Base-by-base conservation (phyloP, 257 asterid genomes). In the Solanum sejunctum region DNA sequence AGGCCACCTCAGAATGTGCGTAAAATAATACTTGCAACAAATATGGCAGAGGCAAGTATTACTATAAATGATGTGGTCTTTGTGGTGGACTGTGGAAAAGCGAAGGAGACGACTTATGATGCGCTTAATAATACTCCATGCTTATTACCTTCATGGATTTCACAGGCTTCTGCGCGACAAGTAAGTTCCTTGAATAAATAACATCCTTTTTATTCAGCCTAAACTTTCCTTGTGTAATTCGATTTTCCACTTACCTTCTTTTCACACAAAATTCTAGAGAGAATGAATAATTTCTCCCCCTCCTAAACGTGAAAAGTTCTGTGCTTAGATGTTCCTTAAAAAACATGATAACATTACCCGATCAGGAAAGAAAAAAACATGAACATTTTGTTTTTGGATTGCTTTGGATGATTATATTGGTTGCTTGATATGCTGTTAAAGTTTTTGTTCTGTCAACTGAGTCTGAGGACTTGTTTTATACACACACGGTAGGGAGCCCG, bases 11-110 rank as follows among this genome's bases (percentile, higher is more conserved):
- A 93, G 57, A 96, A 96, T 92, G 93, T 95, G 78, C 99, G 98
- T 88, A 96, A 95, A 89, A 92, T 96, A 75, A 91, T 96, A 83
- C 98, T 96, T 86, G 98, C 99, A 82, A 96, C 99, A 18, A 96
- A 96, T 89, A 96, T 96, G 99, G 99, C 99, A 2, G 99, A 96
- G 92, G 99, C 99, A 82, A 96, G 99, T 93, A 96, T 96, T 88
- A 96, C 99, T 63, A 96, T 96, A 85, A 96, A 96, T 85, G 99
- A 96, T 85, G 75, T 96, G 26, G 99, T 95, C 58, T 96, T 93
- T 90, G 99, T 96, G 88, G 96, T 96, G 58, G 99, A 96, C 88
- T 96, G 99, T 87, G 99, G 99, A 83, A 96, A 96, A 92, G 98
- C 99, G 52, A 96, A 96, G 92, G 99, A 96, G 91, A 96, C 99